Evolutionary conservation across 441 rosid genomes (phyloP).

Genomic region (Gossypium davidsonii): DNA sequence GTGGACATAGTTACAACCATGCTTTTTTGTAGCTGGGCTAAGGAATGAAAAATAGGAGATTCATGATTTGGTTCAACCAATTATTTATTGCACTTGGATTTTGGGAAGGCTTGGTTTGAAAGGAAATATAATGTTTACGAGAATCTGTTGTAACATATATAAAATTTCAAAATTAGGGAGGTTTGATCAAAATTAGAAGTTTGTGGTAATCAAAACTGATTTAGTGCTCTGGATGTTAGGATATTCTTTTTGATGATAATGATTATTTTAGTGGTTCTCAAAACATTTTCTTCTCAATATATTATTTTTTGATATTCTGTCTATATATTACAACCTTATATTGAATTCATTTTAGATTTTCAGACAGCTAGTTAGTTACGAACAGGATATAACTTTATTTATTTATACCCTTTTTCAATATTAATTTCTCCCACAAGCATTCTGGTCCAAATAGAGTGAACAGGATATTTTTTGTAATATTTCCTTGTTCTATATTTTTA

Average conservation of each 20-base stretch:
- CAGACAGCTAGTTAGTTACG: not conserved
- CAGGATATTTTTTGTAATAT: not conserved
- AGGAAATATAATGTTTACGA: not conserved
- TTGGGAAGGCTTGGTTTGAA: not conserved
- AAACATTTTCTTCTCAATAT: not conserved
- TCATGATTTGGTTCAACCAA: not conserved
- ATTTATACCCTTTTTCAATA: not conserved
- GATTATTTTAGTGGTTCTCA: conserved; percentile 4
- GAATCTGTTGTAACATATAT: not conserved
- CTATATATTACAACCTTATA: not conserved
- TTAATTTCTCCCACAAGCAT: not conserved
- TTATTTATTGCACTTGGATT: not conserved
- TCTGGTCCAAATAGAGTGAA: not conserved
- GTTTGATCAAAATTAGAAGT: not conserved
- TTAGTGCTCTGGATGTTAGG: not conserved
- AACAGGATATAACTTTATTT: not conserved
- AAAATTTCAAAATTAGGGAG: not conserved
- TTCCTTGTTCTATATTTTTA: not conserved
- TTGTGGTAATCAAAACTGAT: not conserved
- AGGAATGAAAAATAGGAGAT: not conserved
- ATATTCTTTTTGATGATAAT: not conserved
- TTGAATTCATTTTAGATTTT: not conserved
- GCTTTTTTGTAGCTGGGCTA: not conserved
- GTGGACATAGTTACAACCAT: not conserved
- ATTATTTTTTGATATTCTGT: not conserved